Evolutionary conservation across 257 asterid genomes (phyloP).

Genomic region (Solanum tacnaense): DNA sequence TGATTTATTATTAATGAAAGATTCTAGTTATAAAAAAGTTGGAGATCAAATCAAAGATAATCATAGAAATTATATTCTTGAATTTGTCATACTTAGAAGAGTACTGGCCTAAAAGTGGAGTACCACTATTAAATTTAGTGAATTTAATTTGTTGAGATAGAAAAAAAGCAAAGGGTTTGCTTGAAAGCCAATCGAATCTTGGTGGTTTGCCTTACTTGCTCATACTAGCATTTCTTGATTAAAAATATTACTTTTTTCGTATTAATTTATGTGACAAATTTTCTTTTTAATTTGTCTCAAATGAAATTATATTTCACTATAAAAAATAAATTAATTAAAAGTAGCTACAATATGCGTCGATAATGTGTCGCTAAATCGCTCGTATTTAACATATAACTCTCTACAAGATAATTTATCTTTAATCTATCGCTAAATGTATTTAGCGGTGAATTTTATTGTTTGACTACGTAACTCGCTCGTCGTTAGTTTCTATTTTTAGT

Average conservation of each 20-base stretch:
- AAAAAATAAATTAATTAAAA: background rate
- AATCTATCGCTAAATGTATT: background rate
- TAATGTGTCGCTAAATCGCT: background rate
- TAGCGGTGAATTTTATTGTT: background rate
- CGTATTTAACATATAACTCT: background rate
- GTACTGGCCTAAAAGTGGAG: background rate
- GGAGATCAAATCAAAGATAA: background rate
- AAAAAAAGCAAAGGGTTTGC: conserved; percentile 1
- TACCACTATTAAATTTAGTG: background rate
- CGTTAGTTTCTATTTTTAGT: background rate
- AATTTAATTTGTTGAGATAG: background rate
- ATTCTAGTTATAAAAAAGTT: background rate
- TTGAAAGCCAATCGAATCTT: conserved; percentile 11
- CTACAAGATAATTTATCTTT: background rate
- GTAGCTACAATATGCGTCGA: background rate
- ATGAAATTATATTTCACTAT: background rate
- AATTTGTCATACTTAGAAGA: background rate
- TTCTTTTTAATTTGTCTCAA: background rate
- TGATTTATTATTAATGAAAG: background rate
- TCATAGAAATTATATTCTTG: background rate
- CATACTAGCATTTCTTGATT: background rate
- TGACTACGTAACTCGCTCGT: background rate
- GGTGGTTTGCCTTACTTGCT: conserved; percentile 2
- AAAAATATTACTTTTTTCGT: accelerated
- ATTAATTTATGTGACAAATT: background rate